Evolutionary conservation across 352 stramenopile species (phyloP).

Genomic region (Aphanomyces euteiches): DNA sequence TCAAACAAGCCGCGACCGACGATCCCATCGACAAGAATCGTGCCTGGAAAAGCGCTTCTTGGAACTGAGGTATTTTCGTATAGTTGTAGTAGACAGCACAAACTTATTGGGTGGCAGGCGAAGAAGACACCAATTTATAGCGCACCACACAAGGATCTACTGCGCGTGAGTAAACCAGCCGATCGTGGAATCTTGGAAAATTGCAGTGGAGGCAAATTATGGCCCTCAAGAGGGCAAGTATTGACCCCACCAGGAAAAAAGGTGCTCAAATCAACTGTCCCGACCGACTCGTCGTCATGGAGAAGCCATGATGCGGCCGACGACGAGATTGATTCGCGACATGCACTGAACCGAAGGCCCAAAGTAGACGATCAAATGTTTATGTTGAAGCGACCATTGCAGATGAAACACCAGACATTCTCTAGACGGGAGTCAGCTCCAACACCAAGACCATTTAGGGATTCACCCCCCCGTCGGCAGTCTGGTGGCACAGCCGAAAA

Average conservation of each 20-base stretch:
- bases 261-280: background rate
- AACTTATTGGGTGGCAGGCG: too few relatives aligned
- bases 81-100: too few relatives aligned
- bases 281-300: background rate
- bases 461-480: background rate
- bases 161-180: background rate
- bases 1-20: background rate
- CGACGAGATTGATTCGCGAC: background rate
- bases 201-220: conserved; percentile 7
- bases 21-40: background rate
- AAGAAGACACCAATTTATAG: background rate
- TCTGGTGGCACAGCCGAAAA: conserved; percentile 9
- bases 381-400: background rate
- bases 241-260: background rate
- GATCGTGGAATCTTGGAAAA: conserved; percentile 8
- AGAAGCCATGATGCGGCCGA: background rate
- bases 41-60: background rate
- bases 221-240: background rate
- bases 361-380: background rate
- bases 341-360: background rate
- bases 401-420: background rate
- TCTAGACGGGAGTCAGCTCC: background rate
- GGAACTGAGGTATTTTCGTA: background rate
- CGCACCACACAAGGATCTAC: background rate
- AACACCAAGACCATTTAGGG: background rate